Base-by-base conservation (phyloP, 768 basidiomycete genomes). In the Lactarius quietus region DNA sequence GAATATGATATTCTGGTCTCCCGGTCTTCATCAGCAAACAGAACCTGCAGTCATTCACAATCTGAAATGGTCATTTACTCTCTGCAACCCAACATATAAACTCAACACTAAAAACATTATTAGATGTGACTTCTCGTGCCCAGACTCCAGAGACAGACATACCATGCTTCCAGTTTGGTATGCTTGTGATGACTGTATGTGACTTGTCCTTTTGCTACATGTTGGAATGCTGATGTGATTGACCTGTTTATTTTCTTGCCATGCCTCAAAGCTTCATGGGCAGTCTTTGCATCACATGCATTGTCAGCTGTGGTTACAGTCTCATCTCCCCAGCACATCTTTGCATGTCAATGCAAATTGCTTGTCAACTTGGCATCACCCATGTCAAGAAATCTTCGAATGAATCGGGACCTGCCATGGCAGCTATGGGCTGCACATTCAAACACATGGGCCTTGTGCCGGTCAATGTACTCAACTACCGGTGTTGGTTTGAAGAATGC, bases 321-420 rank as follows among this genome's bases (percentile, higher is more conserved):
- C 10, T 56, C 55, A 7, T 35, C 55, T 1, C 62, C 62, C 62
- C 62, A 63, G 39, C 62, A 63, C 20, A 12, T 2, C 20, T 36
- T 56, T 2, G 36, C 55, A 45, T 63, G 62, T 33, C 35, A 20
- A 6, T 18, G 14, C 62, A 63, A 43, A 39, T 63, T 63, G 4
- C 62, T 56, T 20, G 54, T 63, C 7, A 70, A 74, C 14, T 14
- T 57, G 17, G 55, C 15, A 17, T 39, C 38, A 14, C 38, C 38
- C 38, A 15, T 39, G 38, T 39, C 38, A 39, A 17, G 38, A 15
- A 39, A 39, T 15, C 6, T 12, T 15, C 15, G 15, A 39, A 39
- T 17, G 15, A 39, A 39, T 39, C 12, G 1, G 15, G 38, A 38
- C 33, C 33, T 33, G 33, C 33, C 33, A 38, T 38, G 36, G 36